A percentile compares a stretch with the other conserved stretches of the same genome.
phyloP scores from a whole-genome alignment of 345 rosid species.

The Linum lewisii region DNA sequence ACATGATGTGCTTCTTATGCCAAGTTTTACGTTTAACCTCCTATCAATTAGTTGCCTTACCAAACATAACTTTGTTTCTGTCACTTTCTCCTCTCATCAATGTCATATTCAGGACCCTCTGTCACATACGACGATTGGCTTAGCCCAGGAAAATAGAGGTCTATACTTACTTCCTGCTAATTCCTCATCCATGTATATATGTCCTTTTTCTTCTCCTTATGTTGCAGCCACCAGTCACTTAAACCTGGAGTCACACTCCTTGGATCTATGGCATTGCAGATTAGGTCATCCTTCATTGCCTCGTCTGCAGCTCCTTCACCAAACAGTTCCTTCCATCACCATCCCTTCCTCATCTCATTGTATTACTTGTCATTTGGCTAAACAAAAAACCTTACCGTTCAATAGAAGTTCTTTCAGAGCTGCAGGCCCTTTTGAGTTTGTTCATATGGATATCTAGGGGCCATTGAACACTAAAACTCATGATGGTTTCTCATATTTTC shows the following conservation, averaged over 20 bases:
- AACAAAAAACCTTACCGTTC: neutral
- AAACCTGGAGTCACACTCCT: too few species aligned
- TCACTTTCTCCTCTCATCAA: too few species aligned
- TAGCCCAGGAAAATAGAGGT: too few species aligned
- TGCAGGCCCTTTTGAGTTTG: neutral
- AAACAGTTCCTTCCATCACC: too few species aligned
- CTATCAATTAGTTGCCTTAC: too few species aligned
- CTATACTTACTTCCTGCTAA: too few species aligned
- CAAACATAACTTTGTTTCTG: too few species aligned
- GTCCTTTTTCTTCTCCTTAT: neutral
- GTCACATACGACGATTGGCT: too few species aligned
- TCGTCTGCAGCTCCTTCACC: neutral
- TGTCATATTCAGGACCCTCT: too few species aligned
- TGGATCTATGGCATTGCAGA: neutral
- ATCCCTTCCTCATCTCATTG: neutral
- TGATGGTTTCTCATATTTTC: neutral
- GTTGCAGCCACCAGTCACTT: neutral
- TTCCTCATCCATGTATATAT: neutral
- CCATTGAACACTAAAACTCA: neutral
- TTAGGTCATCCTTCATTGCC: neutral
- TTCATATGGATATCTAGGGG: conserved; percentile 3
- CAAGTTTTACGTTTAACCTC: too few species aligned
- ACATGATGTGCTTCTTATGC: too few species aligned
- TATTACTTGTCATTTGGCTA: neutral
- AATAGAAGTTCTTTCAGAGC: neutral